phyloP scores from a whole-genome alignment of 768 basidiomycete genomes.

The Boletus bicolor region DNA sequence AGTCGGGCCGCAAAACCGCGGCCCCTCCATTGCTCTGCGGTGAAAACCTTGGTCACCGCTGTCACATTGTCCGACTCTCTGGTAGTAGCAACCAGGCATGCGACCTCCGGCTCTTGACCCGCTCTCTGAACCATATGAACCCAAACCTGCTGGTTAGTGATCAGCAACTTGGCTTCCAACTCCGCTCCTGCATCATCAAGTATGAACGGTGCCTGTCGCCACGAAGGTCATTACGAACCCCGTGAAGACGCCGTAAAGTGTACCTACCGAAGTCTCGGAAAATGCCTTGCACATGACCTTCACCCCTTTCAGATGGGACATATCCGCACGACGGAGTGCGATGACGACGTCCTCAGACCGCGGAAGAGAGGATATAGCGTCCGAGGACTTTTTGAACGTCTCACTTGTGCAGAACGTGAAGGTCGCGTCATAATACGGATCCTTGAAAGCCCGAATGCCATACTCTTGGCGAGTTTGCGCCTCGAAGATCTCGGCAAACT shows the following conservation, averaged over 20 bases:
- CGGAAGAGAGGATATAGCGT: not conserved
- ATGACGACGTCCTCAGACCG: constrained; percentile 18
- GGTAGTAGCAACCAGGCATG: constrained; percentile 69
- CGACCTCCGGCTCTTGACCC: constrained; percentile 38
- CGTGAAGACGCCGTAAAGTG: not conserved
- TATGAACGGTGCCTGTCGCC: constrained; percentile 51
- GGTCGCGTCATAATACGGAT: constrained; percentile 61
- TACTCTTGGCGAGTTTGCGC: constrained; percentile 25
- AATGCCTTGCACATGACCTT: constrained; percentile 53
- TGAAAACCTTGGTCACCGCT: constrained; percentile 73
- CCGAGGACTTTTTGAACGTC: constrained; percentile 31
- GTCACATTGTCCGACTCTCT: constrained; percentile 54
- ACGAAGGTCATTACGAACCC: not conserved
- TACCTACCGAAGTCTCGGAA: constrained; percentile 55
- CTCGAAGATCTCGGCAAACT: constrained; percentile 46
- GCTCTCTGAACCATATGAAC: constrained; percentile 43
- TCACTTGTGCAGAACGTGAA: constrained; percentile 51
- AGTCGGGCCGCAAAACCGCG: constrained; percentile 60
- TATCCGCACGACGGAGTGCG: constrained; percentile 33
- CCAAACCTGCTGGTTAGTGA: constrained; percentile 53
- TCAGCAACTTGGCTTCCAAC: constrained; percentile 49
- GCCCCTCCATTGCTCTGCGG: constrained; percentile 48
- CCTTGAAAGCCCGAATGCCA: constrained; percentile 25
- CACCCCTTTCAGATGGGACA: constrained; percentile 31
- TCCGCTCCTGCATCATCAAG: constrained; percentile 42